Evolutionary conservation across 192 early-diverging fungal species (phyloP).

Genomic region (Coemansia asiatica): DNA sequence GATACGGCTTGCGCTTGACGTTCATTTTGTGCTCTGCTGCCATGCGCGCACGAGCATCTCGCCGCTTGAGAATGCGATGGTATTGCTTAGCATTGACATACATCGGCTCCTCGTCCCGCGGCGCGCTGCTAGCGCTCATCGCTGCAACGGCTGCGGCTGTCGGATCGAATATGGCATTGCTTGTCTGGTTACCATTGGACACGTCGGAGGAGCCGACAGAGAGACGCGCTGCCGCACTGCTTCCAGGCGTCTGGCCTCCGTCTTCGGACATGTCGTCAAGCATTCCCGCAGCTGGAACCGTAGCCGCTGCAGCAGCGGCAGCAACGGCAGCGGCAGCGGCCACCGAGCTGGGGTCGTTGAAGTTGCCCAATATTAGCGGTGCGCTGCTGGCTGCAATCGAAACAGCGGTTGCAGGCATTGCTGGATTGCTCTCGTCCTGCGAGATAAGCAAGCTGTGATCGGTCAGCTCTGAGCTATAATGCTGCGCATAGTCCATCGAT

Average conservation of each 20-base stretch:
- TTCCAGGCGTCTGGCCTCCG: conserved; percentile 22
- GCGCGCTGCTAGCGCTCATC: conserved; percentile 44
- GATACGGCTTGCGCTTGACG: conserved; percentile 85
- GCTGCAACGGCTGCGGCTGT: conserved; percentile 52
- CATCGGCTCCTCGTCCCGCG: conserved; percentile 79
- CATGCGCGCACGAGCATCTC: conserved; percentile 84
- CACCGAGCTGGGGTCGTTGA: conserved; percentile 38
- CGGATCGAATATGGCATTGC: conserved; percentile 33
- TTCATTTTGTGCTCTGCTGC: conserved; percentile 76
- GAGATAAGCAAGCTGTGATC: conserved; percentile 45
- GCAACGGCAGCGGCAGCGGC: conserved; percentile 46
- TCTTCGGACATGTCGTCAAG: conserved; percentile 31
- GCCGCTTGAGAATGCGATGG: conserved; percentile 91
- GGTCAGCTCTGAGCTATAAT: conserved; percentile 44
- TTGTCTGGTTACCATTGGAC: conserved; percentile 8
- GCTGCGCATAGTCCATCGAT: conserved; percentile 50
- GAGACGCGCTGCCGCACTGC: conserved; percentile 22
- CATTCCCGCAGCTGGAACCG: conserved; percentile 11
- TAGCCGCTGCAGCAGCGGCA: conserved; percentile 23
- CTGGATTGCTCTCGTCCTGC: conserved; percentile 32
- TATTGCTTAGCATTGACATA: conserved; percentile 99
- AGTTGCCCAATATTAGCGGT: conserved; percentile 38
- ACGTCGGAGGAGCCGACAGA: conserved; percentile 17
- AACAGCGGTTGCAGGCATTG: conserved; percentile 25
- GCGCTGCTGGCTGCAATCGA: conserved; percentile 29